These are phyloP conservation scores for Chloranthus sessilifolius DNA, from an alignment of 164 flowering plant genomes.

Conservation along the genomic window DNA sequence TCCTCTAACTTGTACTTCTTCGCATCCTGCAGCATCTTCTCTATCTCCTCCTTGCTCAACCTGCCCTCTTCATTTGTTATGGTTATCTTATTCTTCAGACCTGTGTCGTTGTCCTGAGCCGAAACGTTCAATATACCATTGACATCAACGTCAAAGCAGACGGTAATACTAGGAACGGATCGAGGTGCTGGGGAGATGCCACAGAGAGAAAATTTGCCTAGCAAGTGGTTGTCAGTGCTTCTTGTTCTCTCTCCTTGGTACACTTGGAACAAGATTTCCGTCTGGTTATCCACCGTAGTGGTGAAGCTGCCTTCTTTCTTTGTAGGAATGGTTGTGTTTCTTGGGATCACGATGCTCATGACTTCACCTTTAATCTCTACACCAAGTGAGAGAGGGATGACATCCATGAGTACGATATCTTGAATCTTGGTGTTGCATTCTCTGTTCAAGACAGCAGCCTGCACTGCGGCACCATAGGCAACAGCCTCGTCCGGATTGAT, in stretches of 20 bases:
- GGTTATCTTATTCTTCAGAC: no score
- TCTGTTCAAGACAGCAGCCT: conserved; percentile 22
- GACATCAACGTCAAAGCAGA: no score
- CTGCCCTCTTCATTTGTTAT: no score
- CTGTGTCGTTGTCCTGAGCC: conserved; percentile 24
- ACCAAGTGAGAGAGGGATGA: conserved; percentile 21
- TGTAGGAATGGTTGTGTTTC: conserved; percentile 18
- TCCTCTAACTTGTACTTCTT: no score
- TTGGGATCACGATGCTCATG: no score
- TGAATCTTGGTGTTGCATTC: conserved; percentile 19
- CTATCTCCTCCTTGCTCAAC: no score
- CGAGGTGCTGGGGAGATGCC: conserved; percentile 23
- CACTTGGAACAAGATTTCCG: no score
- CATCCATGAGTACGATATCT: conserved; percentile 20
- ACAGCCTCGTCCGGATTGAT: neutral
- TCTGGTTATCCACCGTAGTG: conserved; percentile 23
- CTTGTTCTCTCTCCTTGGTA: no score
- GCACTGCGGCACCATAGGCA: conserved; percentile 3
- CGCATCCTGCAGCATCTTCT: no score
- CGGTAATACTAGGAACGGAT: conserved; percentile 22
- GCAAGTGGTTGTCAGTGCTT: conserved; percentile 42
- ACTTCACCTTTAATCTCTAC: conserved; percentile 23
- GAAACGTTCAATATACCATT: conserved; percentile 26
- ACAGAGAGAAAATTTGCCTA: conserved; percentile 17
- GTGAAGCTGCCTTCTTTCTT: conserved; percentile 26